Percentiles rank a stretch among this genome's conserved stretches.
Evolutionary conservation across 1,284 basidiomycete genomes (phyloP).

Genomic region (Puccinia hordei): DNA sequence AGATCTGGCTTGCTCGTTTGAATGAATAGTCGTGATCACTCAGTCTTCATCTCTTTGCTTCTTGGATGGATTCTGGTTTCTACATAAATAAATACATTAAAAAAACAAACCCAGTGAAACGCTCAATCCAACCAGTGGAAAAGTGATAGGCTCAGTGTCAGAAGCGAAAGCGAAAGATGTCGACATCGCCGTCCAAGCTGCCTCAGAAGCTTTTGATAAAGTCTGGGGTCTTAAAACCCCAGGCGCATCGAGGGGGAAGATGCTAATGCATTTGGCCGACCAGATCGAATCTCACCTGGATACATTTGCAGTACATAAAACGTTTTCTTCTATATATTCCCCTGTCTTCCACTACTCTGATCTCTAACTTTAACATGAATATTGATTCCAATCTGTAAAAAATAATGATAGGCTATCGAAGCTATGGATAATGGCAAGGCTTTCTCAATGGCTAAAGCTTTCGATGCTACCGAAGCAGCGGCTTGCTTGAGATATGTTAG

Average conservation of each 20-base stretch:
- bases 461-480: slow-evolving; percentile 73
- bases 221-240: slow-evolving; percentile 75
- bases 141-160: slow-evolving; percentile 69
- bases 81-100: not conserved
- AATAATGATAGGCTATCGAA: slow-evolving; percentile 55
- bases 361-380: slow-evolving; percentile 62
- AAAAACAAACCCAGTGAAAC: slow-evolving; percentile 63
- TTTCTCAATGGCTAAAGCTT: slow-evolving; percentile 70
- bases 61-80: not conserved
- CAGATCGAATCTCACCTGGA: slow-evolving; percentile 73
- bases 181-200: slow-evolving; percentile 74
- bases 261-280: slow-evolving; percentile 74
- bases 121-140: slow-evolving; percentile 77
- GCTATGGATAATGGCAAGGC: slow-evolving; percentile 77
- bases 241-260: slow-evolving; percentile 68
- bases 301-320: slow-evolving; percentile 63
- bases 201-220: slow-evolving; percentile 74
- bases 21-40: not conserved
- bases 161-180: slow-evolving; percentile 73
- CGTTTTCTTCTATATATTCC: not conserved
- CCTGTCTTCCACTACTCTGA: not conserved
- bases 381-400: slow-evolving; percentile 66
- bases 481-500: slow-evolving; percentile 60
- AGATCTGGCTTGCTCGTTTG: not conserved
- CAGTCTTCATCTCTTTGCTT: not conserved